Base-by-base conservation (phyloP, 2,329 filamentous ascomycete species). In the Waltergamsia citrina region DNA sequence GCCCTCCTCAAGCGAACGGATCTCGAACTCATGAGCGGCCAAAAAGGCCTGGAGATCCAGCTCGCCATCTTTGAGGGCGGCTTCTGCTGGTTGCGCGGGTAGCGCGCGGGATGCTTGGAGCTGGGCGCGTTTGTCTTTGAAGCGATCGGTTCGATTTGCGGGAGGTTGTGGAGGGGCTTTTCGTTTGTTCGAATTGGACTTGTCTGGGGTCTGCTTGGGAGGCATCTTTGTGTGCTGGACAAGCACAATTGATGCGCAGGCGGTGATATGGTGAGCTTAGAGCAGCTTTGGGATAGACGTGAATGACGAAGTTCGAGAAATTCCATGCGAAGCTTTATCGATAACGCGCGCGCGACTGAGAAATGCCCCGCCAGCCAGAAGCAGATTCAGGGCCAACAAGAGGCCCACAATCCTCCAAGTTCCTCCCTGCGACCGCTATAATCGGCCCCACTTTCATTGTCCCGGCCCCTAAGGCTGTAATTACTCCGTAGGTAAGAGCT, bases 11-110 rank as follows among this genome's bases (percentile, higher is more conserved):
- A 96, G 64, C 2, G 88, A 81, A 37, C 74, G 75, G 46, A 98
- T 93, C 62, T 96, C 90, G 49, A 85, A 94, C 51, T 94, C 81
- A 39, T 88, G 82, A 9, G 86, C 80, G 45, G 78, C 78, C 45
- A 96, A 71, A 49, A 96, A 98, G 19, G 81, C 75, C 44, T 83
- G 77, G 33, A 95, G 71, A 52, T 95, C 81, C 39, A 98, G 70
- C 51, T 93, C 81, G 52, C 90, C 92, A 57, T 82, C 77, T 33
- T 67, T 66, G 17, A 74, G 56, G 6, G 67, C 69, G 8, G 62
- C 63, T 26, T 71, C 62, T 12, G 68, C 60, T 12, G 60, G 56
- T 45, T 74, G 70, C 14, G 62, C 56, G 25, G 65, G 64, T 43
- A 75, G 71, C 43, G 53, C 57, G 40, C 71, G 63, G 16, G 65